Conservation (phyloP, 2,329 filamentous ascomycete species). For the Phialophora chinensis region DNA sequence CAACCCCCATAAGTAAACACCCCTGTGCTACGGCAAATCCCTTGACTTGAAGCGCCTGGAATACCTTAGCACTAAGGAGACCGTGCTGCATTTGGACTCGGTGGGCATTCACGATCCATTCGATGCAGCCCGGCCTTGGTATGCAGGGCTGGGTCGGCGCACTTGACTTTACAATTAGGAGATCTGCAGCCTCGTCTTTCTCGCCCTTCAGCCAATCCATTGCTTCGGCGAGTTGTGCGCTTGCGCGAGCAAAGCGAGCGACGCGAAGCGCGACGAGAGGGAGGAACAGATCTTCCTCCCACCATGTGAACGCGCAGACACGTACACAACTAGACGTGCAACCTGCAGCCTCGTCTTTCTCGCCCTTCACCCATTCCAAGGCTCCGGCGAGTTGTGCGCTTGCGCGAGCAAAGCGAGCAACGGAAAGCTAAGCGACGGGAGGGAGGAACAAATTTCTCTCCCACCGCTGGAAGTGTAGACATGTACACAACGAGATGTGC, state of each 20-base stretch:
- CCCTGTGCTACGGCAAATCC: background rate
- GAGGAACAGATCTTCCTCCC: too few species aligned
- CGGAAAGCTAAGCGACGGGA: too few species aligned
- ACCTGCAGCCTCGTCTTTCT: too few species aligned
- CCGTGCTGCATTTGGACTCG: background rate
- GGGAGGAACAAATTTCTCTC: too few species aligned
- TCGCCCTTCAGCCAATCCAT: background rate
- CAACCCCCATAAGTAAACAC: background rate
- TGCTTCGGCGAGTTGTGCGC: background rate
- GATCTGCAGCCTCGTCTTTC: background rate
- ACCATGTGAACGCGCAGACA: too few species aligned
- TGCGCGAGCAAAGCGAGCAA: too few species aligned
- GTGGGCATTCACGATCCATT: background rate
- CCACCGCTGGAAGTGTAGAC: too few species aligned
- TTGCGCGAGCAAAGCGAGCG: background rate
- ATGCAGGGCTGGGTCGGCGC: background rate
- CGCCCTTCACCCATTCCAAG: too few species aligned
- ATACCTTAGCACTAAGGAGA: background rate
- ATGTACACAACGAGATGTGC: too few species aligned
- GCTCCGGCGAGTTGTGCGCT: too few species aligned
- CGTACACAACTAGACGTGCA: too few species aligned
- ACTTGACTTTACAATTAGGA: background rate
- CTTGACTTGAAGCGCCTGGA: background rate
- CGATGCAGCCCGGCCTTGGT: background rate
- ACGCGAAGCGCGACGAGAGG: too few species aligned